Percentiles rank a stretch among this genome's conserved stretches.
Evolutionary conservation across 352 stramenopile species (phyloP).

Genomic region (Globisporangium paroecandrum): DNA sequence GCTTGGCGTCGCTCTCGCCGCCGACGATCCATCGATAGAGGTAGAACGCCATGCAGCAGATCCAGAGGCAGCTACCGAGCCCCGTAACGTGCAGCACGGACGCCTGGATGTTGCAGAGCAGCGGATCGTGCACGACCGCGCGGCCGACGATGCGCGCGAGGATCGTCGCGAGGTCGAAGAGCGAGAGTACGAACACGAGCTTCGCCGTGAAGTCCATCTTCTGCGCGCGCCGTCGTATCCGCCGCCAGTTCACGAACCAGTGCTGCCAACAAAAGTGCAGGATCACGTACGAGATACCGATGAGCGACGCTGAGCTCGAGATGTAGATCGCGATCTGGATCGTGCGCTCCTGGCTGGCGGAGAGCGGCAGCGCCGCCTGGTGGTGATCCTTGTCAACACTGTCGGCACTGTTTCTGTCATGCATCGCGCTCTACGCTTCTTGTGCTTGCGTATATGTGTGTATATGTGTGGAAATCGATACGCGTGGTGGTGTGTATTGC

Average conservation of each 20-base stretch:
- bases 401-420: constrained; percentile 17
- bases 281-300: constrained; percentile 64
- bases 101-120: constrained; percentile 55
- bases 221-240: constrained; percentile 15
- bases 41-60: constrained; percentile 78
- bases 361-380: constrained; percentile 17
- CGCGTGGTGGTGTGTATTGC: background rate
- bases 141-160: constrained; percentile 55
- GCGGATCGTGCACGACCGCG: constrained; percentile 32
- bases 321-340: constrained; percentile 47
- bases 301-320: constrained; percentile 52
- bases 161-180: constrained; percentile 63
- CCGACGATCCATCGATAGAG: constrained; percentile 78
- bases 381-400: background rate
- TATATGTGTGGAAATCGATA: background rate
- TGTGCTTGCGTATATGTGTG: background rate
- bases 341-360: constrained; percentile 21
- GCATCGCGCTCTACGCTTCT: constrained; percentile 1
- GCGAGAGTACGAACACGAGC: constrained; percentile 64
- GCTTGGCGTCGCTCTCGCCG: constrained; percentile 65
- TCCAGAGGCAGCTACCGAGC: constrained; percentile 66
- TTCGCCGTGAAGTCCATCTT: constrained; percentile 66
- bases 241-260: constrained; percentile 23
- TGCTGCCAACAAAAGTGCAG: constrained; percentile 48
- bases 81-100: constrained; percentile 49